A percentile compares a stretch with the other conserved stretches of the same genome.
Evolutionary conservation across 2,329 filamentous ascomycete genomes (phyloP).

Genomic region (Xylaria sp.): DNA sequence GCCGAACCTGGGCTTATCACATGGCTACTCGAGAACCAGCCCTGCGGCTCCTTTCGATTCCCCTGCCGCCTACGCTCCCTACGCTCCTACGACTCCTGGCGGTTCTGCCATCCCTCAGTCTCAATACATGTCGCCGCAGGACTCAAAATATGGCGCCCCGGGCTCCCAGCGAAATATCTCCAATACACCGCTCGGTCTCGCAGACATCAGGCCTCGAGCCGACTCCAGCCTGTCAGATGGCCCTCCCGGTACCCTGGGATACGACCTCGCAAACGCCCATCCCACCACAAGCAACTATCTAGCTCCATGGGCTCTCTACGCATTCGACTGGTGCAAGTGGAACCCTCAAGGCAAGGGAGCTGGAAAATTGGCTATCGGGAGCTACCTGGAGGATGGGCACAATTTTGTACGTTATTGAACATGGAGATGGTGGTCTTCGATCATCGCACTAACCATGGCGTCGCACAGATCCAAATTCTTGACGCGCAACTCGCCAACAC

Average conservation of each 20-base stretch:
- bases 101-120: conserved; percentile 51
- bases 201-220: conserved; percentile 86
- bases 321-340: conserved; percentile 99
- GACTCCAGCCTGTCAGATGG: conserved; percentile 80
- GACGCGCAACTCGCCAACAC: conserved; percentile 80
- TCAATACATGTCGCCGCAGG: conserved; percentile 66
- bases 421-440: not conserved
- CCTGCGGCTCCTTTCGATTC: conserved; percentile 65
- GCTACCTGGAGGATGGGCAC: conserved; percentile 96
- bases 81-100: conserved; percentile 67
- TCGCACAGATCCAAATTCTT: conserved; percentile 86
- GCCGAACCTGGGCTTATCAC: conserved; percentile 64
- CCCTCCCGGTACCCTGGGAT: conserved; percentile 61
- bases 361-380: conserved; percentile 92
- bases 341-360: conserved; percentile 76
- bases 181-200: conserved; percentile 86
- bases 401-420: conserved; percentile 73
- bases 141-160: conserved; percentile 58
- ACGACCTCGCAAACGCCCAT: conserved; percentile 67
- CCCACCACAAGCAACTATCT: conserved; percentile 87
- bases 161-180: conserved; percentile 66
- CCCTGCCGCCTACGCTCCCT: conserved; percentile 57
- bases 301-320: conserved; percentile 93
- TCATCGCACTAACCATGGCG: conserved; percentile 15
- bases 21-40: conserved; percentile 84